Evolutionary conservation across 1,284 basidiomycete species (phyloP).

Genomic region (Volvariella surrecta): DNA sequence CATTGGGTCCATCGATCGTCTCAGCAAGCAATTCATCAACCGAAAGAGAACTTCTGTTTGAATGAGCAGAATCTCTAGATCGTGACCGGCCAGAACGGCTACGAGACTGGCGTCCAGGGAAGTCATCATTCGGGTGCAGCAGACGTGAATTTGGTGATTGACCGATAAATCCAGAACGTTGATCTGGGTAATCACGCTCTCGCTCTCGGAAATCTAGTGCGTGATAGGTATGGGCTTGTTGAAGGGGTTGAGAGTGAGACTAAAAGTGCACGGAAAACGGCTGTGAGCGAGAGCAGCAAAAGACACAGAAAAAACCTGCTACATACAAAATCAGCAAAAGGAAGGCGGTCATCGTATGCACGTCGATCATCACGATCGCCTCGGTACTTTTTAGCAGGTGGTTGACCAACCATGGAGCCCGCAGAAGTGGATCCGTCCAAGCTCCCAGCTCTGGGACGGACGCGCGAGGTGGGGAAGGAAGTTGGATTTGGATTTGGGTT

Average conservation of each 20-base stretch:
- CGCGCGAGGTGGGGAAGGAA: not conserved
- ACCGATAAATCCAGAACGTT: too few relatives aligned
- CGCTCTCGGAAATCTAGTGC: too few relatives aligned
- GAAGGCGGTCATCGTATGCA: constrained; percentile 15
- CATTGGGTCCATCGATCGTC: constrained; percentile 22
- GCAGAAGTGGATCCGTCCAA: constrained; percentile 16
- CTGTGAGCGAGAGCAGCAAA: constrained; percentile 6
- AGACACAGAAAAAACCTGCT: constrained; percentile 6
- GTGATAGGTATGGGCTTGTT: not conserved
- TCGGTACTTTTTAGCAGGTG: constrained; percentile 38
- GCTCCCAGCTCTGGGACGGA: constrained; percentile 22
- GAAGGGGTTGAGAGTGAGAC: constrained; percentile 1
- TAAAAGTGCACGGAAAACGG: not conserved
- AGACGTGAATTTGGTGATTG: too few relatives aligned
- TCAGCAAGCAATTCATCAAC: constrained; percentile 60
- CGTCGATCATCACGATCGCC: constrained; percentile 25
- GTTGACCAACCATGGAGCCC: constrained; percentile 20
- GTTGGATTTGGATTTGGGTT: constrained; percentile 12
- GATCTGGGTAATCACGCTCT: too few relatives aligned
- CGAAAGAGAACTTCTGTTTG: constrained; percentile 25
- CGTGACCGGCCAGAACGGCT: constrained; percentile 18
- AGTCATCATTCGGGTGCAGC: not conserved
- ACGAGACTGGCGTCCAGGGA: constrained; percentile 8
- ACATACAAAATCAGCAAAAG: constrained; percentile 22
- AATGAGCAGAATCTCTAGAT: constrained; percentile 22